Evolutionary conservation across 2,329 filamentous ascomycete genomes (phyloP), one percentile per base, ranked within the genome.

Genomic region (Neonectria ditissima): DNA sequence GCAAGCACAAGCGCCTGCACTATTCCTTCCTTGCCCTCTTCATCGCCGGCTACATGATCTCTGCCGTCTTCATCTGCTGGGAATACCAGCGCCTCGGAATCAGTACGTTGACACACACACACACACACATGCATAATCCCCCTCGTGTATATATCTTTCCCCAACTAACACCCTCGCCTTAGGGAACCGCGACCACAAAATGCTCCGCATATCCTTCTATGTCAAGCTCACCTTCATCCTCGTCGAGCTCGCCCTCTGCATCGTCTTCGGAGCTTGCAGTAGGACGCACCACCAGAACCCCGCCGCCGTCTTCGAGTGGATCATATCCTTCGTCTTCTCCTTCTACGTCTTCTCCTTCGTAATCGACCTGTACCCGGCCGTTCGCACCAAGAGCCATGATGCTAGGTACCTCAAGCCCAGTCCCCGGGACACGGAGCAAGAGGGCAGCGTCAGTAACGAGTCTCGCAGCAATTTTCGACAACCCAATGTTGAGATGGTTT

Each of bases 51-150:
- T 98, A 97, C 77, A 82, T 97, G 57, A 76, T 97, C 58, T 93
- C 90, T 5, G 94, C 95, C 59, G 86, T 97, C 70, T 95, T 94
- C 79, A 91, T 95, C 69, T 97, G 94, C 82, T 89, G 88, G 81
- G 94, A 97, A 78, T 97, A 97, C 78, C 91, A 96, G 74, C 89
- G 92, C 2, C 85, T 98, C 1, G 93, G 94, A 26, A 89, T 91
- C 56, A 90, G 87, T 87, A 78, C 57, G 85, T 81, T 34, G 16
- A 47, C 51, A 44, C 16, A 20, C n/a, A n/a, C n/a, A n/a, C n/a
- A n/a, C n/a, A n/a, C n/a, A 8, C 61, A 50, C 26, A 14, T 37
- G 26, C 22, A 41, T 52, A 7, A 47, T 55, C 43, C 56, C 32
- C 28, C 26, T 20, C 4, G 18, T 28, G 16, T 20, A 37, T n/a